Base-by-base conservation (phyloP, 495 filamentous ascomycete species). In the Tuber melanosporum region DNA sequence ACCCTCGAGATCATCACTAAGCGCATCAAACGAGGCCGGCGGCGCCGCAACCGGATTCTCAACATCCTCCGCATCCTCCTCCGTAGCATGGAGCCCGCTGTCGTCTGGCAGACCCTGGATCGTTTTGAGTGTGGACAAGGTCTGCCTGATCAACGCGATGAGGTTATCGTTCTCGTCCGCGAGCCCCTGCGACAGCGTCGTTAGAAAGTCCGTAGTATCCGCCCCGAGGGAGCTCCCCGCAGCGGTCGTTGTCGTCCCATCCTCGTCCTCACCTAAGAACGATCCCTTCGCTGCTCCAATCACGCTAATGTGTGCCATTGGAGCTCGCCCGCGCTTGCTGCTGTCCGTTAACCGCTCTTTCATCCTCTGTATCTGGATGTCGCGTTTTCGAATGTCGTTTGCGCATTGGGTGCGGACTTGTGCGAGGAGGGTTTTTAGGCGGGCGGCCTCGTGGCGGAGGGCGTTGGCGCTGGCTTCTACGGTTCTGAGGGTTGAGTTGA, bases 81-180 rank as follows among this genome's bases (percentile, higher is more conserved):
- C 85, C 36, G 86, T 70, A 10, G 78, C 69, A 71, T 74, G 84
- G 42, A 85, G 86, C 32, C 86, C 85, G 5, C 78, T 81, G 2
- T 84, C 81, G 9, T 88, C 85, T 44, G 92, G 88, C 70, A 96
- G 81, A 12, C 92, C 95, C 83, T 94, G 92, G 81, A 98, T 87
- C 71, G 94, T 91, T 76, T 90, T 90, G 74, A 99, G 85, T 3
- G 89, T 92, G 17, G 89, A 86, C 10, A 94, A 85, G 4, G 92
- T 92, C 71, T 89, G 88, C 73, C 92, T 87, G 36, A 97, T 86
- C 62, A 98, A 87, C 1, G 86, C 87, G 14, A 95, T 91, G 39
- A 99, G 82, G 2, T 89, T 88, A 83, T 98, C 95, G 79, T 99
- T 99, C 84, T 99, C 95, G 80, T 97, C 94, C 79, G 94, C 97